Base-by-base conservation (phyloP, 192 early-diverging fungal species). In the Funneliformis mosseae region DNA sequence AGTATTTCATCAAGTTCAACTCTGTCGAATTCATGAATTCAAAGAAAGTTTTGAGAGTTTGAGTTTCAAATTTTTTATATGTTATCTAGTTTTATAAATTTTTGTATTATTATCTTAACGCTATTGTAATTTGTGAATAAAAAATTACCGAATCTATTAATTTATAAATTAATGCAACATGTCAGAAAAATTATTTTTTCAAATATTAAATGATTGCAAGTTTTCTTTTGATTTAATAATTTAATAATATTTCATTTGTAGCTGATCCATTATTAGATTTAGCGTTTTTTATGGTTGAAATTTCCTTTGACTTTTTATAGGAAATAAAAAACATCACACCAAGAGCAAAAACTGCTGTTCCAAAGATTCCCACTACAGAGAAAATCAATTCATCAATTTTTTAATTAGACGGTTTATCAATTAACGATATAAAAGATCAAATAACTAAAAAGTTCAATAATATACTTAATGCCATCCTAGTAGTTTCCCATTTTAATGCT, bases 401-500 rank as follows among this genome's bases (percentile, higher is more conserved):
- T 33, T 3, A 33, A 33, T 33, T 33, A 33, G 38, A 66, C 16
- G 33, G 18, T 46, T 25, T 16, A 76, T 25, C 16, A 64, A 42
- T 11, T 25, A 43, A 41, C 38, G 23, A 64, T 39, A 41, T 39
- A 25, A 42, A 67, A 12, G 59, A 12, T 1, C 8, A 64, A 71
- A 50, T 33, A 33, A 33, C 33, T 11, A 23, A 1, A 23, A 39
- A 38, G 55, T 11, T 18, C 75, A 45, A 43, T 16, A 63, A 80
- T 83, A 85, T 85, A 90, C 89, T 72, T 84, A 95, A 87, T n/a
- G 92, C 94, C 27, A 90, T 90, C 75, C 91, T 88, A 25, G 94
- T 96, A 0, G 93, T 90, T 64, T 96, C 95, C 82, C 95, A 92
- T 84, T 94, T 93, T 55, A 96, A 90, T 11, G 95, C 93, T 82